These are phyloP conservation scores for Fraxinus floribunda DNA, from an alignment of 305 asterid genomes.

Conservation along the genomic window DNA sequence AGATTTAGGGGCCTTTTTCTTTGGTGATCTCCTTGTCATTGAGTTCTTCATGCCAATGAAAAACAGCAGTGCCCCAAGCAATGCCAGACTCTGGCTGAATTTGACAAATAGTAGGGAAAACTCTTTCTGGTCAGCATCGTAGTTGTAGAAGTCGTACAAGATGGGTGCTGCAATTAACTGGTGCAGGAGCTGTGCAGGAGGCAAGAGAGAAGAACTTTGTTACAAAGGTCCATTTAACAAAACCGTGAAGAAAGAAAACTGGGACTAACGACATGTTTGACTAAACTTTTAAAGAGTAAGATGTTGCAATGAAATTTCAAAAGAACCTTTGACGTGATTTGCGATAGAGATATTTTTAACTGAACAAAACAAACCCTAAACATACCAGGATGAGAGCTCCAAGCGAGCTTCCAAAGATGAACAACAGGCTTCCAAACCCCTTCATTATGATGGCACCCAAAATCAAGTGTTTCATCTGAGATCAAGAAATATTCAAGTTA, in stretches of 20 bases:
- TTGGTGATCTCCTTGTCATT: conserved; percentile 59
- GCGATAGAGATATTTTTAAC: neutral
- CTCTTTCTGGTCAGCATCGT: conserved; percentile 70
- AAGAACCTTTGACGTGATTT: neutral
- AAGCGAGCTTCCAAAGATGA: conserved; percentile 67
- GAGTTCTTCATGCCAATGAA: conserved; percentile 89
- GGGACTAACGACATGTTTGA: neutral
- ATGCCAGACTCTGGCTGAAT: conserved; percentile 74
- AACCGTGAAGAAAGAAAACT: neutral
- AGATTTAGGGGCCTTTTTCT: conserved; percentile 67
- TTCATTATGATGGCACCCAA: conserved; percentile 64
- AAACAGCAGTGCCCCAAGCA: conserved; percentile 76
- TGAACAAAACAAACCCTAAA: neutral
- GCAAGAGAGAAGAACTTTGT: conserved; percentile 6
- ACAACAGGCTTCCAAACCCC: conserved; percentile 76
- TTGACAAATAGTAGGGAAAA: conserved; percentile 57
- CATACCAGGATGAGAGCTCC: conserved; percentile 81
- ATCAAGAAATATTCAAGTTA: conserved; percentile 18
- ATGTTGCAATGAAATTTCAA: neutral
- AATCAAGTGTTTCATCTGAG: conserved; percentile 66
- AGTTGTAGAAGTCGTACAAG: conserved; percentile 88
- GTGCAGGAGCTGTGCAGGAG: conserved; percentile 54
- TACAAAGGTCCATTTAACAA: neutral
- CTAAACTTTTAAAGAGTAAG: neutral
- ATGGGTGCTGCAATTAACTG: conserved; percentile 69